A percentile compares a stretch with the other conserved stretches of the same genome.
These are phyloP conservation scores for Eremochloa ophiuroides DNA, from an alignment of 176 grass and related monocot species.

Conservation along the genomic window DNA sequence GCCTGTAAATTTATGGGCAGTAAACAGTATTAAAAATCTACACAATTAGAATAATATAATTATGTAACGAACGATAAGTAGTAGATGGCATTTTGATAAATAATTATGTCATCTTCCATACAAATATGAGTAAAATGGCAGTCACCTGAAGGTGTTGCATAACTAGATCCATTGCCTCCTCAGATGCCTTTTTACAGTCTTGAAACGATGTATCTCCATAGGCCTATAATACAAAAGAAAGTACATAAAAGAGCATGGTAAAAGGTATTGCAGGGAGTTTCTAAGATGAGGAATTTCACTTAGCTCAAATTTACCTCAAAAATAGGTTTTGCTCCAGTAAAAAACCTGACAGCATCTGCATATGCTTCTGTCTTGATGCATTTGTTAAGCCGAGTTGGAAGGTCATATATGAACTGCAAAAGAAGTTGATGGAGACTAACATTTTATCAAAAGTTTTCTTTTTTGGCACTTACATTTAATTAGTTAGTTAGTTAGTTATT, in stretches of 20 bases:
- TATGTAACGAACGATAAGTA: background rate
- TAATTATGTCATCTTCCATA: background rate
- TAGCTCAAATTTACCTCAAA: constrained; percentile 63
- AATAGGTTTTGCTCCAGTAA: constrained; percentile 95
- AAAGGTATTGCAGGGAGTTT: background rate
- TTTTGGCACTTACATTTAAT: background rate
- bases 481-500: background rate
- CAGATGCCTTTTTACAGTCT: constrained; percentile 97
- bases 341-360: constrained; percentile 90
- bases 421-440: constrained; percentile 5
- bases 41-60: constrained; percentile 12
- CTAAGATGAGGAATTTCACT: constrained; percentile 15
- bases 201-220: constrained; percentile 97
- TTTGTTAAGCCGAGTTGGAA: constrained; percentile 92
- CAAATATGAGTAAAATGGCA: constrained; percentile 16
- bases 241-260: constrained; percentile 15
- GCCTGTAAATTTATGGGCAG: constrained; percentile 41
- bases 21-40: constrained; percentile 9
- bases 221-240: constrained; percentile 51
- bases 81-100: background rate
- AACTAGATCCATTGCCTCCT: constrained; percentile 89
- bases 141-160: constrained; percentile 84
- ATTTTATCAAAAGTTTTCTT: constrained; percentile 14
- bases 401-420: constrained; percentile 95
- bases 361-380: constrained; percentile 96